phyloP scores from a whole-genome alignment of 2,329 filamentous ascomycete species.

The Xylariomycetidae sp. region DNA sequence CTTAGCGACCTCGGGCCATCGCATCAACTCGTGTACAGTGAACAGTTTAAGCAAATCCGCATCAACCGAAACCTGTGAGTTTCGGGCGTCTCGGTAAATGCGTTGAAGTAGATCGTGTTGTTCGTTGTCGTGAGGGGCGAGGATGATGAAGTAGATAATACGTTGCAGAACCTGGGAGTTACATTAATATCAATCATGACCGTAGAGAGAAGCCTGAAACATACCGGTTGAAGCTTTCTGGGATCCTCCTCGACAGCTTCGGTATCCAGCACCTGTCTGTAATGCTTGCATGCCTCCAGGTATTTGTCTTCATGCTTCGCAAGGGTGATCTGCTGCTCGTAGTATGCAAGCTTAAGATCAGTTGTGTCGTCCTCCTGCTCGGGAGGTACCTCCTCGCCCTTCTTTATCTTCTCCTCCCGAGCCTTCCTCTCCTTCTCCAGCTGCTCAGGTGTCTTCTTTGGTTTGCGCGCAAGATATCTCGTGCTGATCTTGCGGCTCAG shows the following conservation, averaged over 20 bases:
- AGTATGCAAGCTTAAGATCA: conserved; percentile 91
- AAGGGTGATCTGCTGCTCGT: conserved; percentile 93
- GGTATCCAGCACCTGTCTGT: conserved; percentile 93
- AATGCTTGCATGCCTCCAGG: conserved; percentile 96
- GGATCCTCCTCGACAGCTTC: conserved; percentile 91
- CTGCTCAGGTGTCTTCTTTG: conserved; percentile 85
- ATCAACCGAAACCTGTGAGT: conserved; percentile 71
- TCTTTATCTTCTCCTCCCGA: conserved; percentile 77
- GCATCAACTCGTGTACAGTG: conserved; percentile 94
- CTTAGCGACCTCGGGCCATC: conserved; percentile 90
- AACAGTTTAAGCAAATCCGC: conserved; percentile 88
- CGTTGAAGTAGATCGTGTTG: conserved; percentile 96
- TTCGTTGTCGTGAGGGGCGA: conserved; percentile 98
- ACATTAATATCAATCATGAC: too few species aligned
- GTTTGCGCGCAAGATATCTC: conserved; percentile 82
- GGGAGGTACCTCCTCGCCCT: conserved; percentile 72
- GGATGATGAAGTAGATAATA: conserved; percentile 95
- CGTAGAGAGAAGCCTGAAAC: conserved; percentile 26
- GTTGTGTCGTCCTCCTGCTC: conserved; percentile 86
- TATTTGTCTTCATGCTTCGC: conserved; percentile 98
- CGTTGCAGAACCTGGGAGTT: conserved; percentile 73
- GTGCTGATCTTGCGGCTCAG: conserved; percentile 96
- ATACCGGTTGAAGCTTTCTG: conserved; percentile 76
- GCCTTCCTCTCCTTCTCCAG: conserved; percentile 88
- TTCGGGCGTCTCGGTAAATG: conserved; percentile 79